Conservation (phyloP, 306 rosid genomes). For the Chamaecrista fasciculata region DNA sequence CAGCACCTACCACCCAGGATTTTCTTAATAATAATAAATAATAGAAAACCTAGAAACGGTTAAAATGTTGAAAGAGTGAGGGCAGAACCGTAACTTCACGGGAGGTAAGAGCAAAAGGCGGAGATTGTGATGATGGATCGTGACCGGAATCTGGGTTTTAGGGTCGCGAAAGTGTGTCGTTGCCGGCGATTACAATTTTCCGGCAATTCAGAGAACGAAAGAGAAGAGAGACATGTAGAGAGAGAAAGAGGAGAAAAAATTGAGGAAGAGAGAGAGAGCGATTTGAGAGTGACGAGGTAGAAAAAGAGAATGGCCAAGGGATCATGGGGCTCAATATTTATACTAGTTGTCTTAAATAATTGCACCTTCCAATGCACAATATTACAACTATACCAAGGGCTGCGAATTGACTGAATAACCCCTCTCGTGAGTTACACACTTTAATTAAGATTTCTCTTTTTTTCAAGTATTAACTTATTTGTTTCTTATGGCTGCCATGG, state of each 20-base stretch:
- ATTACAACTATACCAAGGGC: constrained; percentile 19
- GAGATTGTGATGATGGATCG: constrained; percentile 1
- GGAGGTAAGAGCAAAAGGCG: neutral
- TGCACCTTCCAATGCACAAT: neutral
- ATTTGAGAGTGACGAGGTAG: neutral
- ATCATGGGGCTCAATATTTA: constrained; percentile 31
- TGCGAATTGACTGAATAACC: neutral
- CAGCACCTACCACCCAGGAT: constrained; percentile 34
- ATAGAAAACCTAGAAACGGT: too few relatives aligned
- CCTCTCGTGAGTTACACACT: too few relatives aligned
- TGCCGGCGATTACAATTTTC: neutral
- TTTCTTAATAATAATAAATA: too few relatives aligned
- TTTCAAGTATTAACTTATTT: too few relatives aligned
- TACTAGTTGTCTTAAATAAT: neutral
- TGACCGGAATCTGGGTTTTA: neutral
- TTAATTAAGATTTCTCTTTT: too few relatives aligned
- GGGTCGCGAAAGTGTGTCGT: neutral
- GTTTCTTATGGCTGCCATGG: constrained; percentile 14
- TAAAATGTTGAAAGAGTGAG: neutral
- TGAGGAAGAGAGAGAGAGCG: neutral
- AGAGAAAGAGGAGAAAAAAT: too few relatives aligned
- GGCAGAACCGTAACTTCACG: constrained; percentile 18
- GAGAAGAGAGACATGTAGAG: too few relatives aligned
- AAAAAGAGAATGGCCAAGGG: constrained; percentile 9
- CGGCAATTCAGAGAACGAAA: neutral